Evolutionary conservation across 805 yeast species (phyloP), one percentile per base, ranked within the genome.

Genomic region (Schwanniomyces occidentalis): DNA sequence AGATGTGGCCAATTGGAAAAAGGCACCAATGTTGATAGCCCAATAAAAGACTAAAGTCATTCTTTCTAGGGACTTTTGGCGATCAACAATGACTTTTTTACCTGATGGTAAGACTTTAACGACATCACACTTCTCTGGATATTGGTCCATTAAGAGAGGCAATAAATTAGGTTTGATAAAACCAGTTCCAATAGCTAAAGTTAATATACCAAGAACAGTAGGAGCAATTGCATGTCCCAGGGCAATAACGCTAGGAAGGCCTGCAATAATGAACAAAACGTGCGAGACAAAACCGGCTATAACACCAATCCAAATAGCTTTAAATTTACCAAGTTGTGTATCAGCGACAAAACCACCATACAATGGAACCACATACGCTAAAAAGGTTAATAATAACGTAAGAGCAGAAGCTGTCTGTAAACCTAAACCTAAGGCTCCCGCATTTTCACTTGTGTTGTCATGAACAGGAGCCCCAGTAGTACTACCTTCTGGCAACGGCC

Each of bases 91-190:
- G 22, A 84, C 90, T 30, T 72, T 70, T 52, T 79, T 80, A 38
- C 95, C 95, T 17, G 68, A 53, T 45, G 74, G 72, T 38, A 73
- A 63, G 3, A 73, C 75, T 55, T 70, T 73, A 36, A 85, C 76
- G 32, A 73, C 76, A 43, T 79, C 82, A 46, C 73, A 70, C 38
- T 75, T 65, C 54, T 78, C 75, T 28, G 82, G 80, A 53, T 59
- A 59, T 40, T 54, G 62, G 41, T 63, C 86, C 58, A 70, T 57
- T 34, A 71, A 52, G 31, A 71, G 56, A 5, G 78, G 76, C 40
- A 71, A 60, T 38, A 75, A 64, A 46, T 75, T 75, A 37, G 80
- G 76, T 48, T 75, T 75, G 45, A 75, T 73, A 36, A 72, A 65
- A 44, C 80, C 80, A 23, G 80, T 72, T 43, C 79, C 78, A 30